Base-by-base conservation (phyloP, 2,329 filamentous ascomycete species). In the Drechslerella coelobrocha region DNA sequence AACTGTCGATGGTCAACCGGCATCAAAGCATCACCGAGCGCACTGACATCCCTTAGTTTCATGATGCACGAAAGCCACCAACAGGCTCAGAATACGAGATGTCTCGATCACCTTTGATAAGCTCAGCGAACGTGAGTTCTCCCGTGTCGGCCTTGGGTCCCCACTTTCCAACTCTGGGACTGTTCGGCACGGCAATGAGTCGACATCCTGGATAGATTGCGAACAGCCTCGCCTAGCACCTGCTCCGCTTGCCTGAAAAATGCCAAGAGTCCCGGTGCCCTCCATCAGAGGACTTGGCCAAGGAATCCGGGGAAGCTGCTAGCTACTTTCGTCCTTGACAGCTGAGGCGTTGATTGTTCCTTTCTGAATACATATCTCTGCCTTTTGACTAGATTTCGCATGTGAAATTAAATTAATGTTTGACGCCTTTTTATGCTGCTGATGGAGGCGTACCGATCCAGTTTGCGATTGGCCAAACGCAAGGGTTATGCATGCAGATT, bases 281-380 rank as follows among this genome's bases (percentile, higher is more conserved):
- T 51, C 45, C 45, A 31, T 53, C 54, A 59, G 9, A 39, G 61
- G 55, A 37, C 41, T 53, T 61, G 41, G 56, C 48, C 43, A 37
- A 39, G 29, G 52, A 65, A 68, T 61, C 63, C 61, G 63, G 63
- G 63, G 63, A 68, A 68, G 63, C 37, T 9, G 37, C 51, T 43
- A 45, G 19, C 24, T 51, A 27, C 34, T 19, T 27, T 61, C 34
- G 29, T 26, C 41, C 21, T 31, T 54, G 34, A 53, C 48, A 53
- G 57, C 17, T 45, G 10, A 45, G 41, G 10, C 17, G 41, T 45
- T 17, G 14, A 21, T 23, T 21, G n/a, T 8, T 45, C 4, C 41
- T 45, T 31, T 31, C 12, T 31, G n/a, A n/a, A n/a, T n/a, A n/a
- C n/a, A n/a, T n/a, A n/a, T n/a, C n/a, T n/a, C n/a, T n/a, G n/a